Base-by-base conservation (phyloP, 2,329 filamentous ascomycete genomes). In the Dactylellina haptotyla region DNA sequence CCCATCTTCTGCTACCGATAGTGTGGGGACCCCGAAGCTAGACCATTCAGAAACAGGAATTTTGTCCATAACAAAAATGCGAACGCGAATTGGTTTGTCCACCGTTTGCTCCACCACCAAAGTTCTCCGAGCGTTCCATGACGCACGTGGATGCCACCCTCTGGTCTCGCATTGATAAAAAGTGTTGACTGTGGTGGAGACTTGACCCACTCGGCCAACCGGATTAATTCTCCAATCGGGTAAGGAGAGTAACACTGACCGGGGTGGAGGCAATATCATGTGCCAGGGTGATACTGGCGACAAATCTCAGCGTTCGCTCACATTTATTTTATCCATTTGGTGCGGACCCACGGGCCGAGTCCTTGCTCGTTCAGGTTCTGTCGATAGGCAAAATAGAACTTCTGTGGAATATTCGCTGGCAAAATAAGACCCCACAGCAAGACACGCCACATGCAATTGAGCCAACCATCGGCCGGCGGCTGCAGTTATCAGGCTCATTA, bases 381-480 rank as follows among this genome's bases (percentile, higher is more conserved):
- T 3, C 50, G 58, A 72, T 64, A 66, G 69, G 69, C 69, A 73
- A 73, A 73, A 65, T 73, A 48, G 69, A 73, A 73, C 51, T 8
- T 59, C 56, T 59, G 59, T 73, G 69, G 69, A 73, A 73, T 56
- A 65, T 73, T 73, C 69, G 69, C 61, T 73, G 69, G 69, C 69
- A 73, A 66, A 73, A 73, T 65, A 12, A 37, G 41, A 66, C 61
- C 61, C 69, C 69, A 73, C 59, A 65, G 16, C 16, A 16, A 65
- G 67, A 63, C 66, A 64, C 39, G 51, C 58, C 51, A 64, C 51
- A 53, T 16, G 4, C 34, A 12, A 34, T 23, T 43, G 20, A 37
- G 58, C 69, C 59, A 73, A 66, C 61, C 69, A 73, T n/a, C 4
- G 26, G 4, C 46, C 61, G 61, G 61, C 69, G 69, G 69, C 69